phyloP scores from a whole-genome alignment of 2,329 filamentous ascomycete genomes.

The Diplodia sapinea region DNA sequence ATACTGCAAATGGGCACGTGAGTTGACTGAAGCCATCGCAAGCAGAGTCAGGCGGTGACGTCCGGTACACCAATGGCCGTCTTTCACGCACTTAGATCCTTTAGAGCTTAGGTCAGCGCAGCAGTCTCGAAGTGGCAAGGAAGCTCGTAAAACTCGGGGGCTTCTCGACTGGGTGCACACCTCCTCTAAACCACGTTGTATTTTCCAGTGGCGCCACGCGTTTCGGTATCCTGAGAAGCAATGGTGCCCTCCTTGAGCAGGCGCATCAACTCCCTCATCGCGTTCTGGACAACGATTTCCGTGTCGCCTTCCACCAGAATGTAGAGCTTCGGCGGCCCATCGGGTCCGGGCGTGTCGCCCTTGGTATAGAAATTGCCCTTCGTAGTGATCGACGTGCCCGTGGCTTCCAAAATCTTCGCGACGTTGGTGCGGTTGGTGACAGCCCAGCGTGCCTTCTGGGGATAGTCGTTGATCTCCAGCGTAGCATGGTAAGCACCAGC shows the following conservation, averaged over 20 bases:
- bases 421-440: constrained; percentile 99
- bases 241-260: constrained; percentile 89
- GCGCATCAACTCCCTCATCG: constrained; percentile 87
- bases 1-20: background rate
- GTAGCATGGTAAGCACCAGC: constrained; percentile 96
- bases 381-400: constrained; percentile 94
- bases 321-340: constrained; percentile 89
- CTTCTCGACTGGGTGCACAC: constrained; percentile 14
- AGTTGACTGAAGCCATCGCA: background rate
- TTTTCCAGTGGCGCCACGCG: constrained; percentile 73
- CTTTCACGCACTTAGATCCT: constrained; percentile 10
- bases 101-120: constrained; percentile 28
- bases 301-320: constrained; percentile 98
- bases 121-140: constrained; percentile 1
- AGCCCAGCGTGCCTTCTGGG: constrained; percentile 97
- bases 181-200: constrained; percentile 69
- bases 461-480: constrained; percentile 98
- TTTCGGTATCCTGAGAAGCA: constrained; percentile 85
- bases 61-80: background rate
- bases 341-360: constrained; percentile 76
- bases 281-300: constrained; percentile 86
- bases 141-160: constrained; percentile 4
- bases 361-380: constrained; percentile 89
- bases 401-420: constrained; percentile 94
- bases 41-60: background rate